Conservation (phyloP, 176 grass and related monocot species). For the Aechmea fasciata region DNA sequence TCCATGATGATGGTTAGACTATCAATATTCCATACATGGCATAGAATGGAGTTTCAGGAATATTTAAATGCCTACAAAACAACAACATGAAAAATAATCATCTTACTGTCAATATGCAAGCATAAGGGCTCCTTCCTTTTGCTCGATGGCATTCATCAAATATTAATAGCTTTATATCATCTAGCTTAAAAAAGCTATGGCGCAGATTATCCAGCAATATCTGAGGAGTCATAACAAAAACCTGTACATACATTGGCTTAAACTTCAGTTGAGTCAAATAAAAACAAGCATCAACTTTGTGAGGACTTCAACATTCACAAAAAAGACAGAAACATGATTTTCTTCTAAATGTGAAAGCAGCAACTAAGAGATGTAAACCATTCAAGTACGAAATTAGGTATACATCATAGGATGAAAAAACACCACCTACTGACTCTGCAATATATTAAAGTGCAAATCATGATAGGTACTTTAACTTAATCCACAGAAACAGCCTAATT, state of each 20-base stretch:
- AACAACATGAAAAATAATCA: not conserved
- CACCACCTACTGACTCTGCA: too few relatives aligned
- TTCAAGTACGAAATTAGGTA: too few relatives aligned
- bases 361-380: not conserved
- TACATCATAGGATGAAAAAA: too few relatives aligned
- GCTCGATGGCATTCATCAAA: slow-evolving; percentile 80
- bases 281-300: not conserved
- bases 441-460: too few relatives aligned
- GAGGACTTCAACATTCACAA: too few relatives aligned
- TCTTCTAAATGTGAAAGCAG: not conserved
- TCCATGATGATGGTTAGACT: not conserved
- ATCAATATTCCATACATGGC: not conserved
- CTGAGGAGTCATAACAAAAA: slow-evolving; percentile 82
- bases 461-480: too few relatives aligned
- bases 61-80: not conserved
- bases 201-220: slow-evolving; percentile 69
- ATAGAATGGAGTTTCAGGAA: not conserved
- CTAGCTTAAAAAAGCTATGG: slow-evolving; percentile 46
- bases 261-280: not conserved
- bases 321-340: not conserved
- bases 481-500: too few relatives aligned
- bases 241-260: slow-evolving; percentile 18
- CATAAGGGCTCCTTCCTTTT: slow-evolving; percentile 41
- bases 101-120: slow-evolving; percentile 57
- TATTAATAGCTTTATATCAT: slow-evolving; percentile 56